Base-by-base conservation (phyloP, 768 basidiomycete species). In the Podaxis rugospora region DNA sequence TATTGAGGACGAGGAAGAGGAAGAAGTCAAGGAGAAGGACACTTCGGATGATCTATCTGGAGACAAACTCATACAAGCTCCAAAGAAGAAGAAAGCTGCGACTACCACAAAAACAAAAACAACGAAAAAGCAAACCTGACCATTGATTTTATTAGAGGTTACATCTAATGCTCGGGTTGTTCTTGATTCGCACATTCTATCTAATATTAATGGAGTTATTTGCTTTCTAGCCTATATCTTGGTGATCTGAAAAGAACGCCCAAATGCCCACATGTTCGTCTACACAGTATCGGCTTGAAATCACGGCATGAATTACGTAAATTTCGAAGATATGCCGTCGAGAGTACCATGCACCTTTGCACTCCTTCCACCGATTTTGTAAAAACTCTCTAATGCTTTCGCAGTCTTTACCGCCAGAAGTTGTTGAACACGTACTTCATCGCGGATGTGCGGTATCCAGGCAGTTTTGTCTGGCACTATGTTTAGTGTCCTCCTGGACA, bases 41-140 rank as follows among this genome's bases (percentile, higher is more conserved):
- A 66, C 70, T 10, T 68, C 75, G 16, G 78, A 84, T 28, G 82
- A 83, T 59, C 70, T 86, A 27, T 74, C 72, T 23, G 78, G 79
- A 55, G 85, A 89, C 66, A 84, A 83, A 58, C 74, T 88, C 23
- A 85, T 88, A 66, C 85, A 85, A 68, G 75, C 78, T 50, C 72
- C 82, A 21, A 84, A 83, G 67, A 79, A 77, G 57, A 76, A 72
- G 64, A 78, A 75, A 40, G 73, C 67, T 2, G 42, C 70, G 14
- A 39, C 57, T 25, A 54, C 55, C 62, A 66, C 46, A 64, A 70
- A 62, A 32, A 40, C 47, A 16, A 67, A 67, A 50, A 46, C 46
- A 6, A 57, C 51, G 27, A 62, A 60, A 23, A 66, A 65, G 61
- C 44, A 37, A 42, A 69, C 65, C 32, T 54, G 54, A 50, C 35